A percentile compares a stretch with the other conserved stretches of the same genome.
Conservation (phyloP, 164 flowering plant genomes). For the Aristolochia californica region DNA sequence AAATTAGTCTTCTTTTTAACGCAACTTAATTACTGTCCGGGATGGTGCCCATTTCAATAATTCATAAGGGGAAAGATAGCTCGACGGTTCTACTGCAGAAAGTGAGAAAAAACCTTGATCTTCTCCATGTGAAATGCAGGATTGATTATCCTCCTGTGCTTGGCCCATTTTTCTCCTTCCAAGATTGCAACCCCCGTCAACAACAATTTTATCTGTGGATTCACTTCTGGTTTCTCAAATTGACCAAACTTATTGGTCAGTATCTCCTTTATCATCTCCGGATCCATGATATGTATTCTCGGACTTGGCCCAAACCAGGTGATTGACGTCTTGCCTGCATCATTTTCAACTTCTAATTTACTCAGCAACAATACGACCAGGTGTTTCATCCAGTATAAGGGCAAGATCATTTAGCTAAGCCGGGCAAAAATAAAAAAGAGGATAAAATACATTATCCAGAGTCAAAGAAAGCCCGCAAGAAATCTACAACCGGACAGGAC, state of each 20-base stretch:
- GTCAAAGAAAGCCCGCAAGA: background rate
- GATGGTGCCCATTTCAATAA: background rate
- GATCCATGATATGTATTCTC: constrained; percentile 6
- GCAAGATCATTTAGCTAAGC: background rate
- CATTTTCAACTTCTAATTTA: background rate
- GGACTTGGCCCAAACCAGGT: constrained; percentile 10
- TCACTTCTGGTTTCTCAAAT: constrained; percentile 2
- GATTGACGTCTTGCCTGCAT: constrained; percentile 3
- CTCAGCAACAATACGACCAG: background rate
- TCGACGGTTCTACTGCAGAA: background rate
- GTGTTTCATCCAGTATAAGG: background rate
- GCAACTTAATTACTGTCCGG: background rate
- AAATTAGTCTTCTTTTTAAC: background rate
- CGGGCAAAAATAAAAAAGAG: background rate
- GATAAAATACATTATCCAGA: background rate
- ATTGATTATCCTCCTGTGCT: constrained; percentile 17
- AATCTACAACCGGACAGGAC: background rate
- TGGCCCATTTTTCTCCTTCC: constrained; percentile 22
- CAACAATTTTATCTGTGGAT: constrained; percentile 3
- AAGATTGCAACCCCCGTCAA: constrained; percentile 5
- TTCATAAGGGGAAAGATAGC: background rate
- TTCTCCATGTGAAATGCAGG: constrained; percentile 23
- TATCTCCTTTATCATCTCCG: constrained; percentile 9
- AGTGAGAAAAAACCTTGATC: constrained; percentile 14
- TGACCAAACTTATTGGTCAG: constrained; percentile 10